phyloP scores from a whole-genome alignment of 2,329 filamentous ascomycete genomes.

The Grosmannia serpens region DNA sequence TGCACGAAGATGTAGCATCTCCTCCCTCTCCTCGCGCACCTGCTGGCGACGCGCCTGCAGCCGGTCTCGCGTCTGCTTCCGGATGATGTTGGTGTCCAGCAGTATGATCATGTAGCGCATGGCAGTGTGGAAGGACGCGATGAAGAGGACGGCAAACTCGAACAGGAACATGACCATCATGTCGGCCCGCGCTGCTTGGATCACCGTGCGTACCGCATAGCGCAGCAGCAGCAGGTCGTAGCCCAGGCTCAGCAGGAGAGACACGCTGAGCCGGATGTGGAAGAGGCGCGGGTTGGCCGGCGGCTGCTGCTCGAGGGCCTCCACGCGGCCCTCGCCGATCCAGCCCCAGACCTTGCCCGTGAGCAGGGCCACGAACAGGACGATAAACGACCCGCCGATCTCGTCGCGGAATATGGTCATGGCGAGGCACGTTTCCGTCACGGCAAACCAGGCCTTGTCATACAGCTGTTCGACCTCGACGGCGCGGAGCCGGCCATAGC shows the following conservation, averaged over 20 bases:
- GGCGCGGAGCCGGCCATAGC: slow-evolving; percentile 80
- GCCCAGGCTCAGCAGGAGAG: slow-evolving; percentile 63
- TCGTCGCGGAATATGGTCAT: slow-evolving; percentile 98
- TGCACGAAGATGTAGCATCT: slow-evolving; percentile 37
- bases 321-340: slow-evolving; percentile 92
- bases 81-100: slow-evolving; percentile 63
- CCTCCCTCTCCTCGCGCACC: slow-evolving; percentile 46
- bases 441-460: slow-evolving; percentile 95
- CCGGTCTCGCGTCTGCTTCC: slow-evolving; percentile 59
- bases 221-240: slow-evolving; percentile 73
- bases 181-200: slow-evolving; percentile 79
- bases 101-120: slow-evolving; percentile 70
- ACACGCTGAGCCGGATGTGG: slow-evolving; percentile 69
- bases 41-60: slow-evolving; percentile 58
- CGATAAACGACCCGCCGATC: slow-evolving; percentile 84
- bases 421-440: slow-evolving; percentile 90
- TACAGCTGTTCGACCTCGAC: slow-evolving; percentile 96
- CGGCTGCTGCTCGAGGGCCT: slow-evolving; percentile 89
- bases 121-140: slow-evolving; percentile 69
- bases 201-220: slow-evolving; percentile 72
- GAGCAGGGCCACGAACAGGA: slow-evolving; percentile 90
- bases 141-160: slow-evolving; percentile 80
- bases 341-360: slow-evolving; percentile 97
- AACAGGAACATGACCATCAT: slow-evolving; percentile 99
- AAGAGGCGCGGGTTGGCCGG: slow-evolving; percentile 81